Percentiles rank a stretch among this genome's conserved stretches.
These are phyloP conservation scores for Acanthamoeba castellanii DNA, from an alignment of 208 protist species.

Conservation along the genomic window DNA sequence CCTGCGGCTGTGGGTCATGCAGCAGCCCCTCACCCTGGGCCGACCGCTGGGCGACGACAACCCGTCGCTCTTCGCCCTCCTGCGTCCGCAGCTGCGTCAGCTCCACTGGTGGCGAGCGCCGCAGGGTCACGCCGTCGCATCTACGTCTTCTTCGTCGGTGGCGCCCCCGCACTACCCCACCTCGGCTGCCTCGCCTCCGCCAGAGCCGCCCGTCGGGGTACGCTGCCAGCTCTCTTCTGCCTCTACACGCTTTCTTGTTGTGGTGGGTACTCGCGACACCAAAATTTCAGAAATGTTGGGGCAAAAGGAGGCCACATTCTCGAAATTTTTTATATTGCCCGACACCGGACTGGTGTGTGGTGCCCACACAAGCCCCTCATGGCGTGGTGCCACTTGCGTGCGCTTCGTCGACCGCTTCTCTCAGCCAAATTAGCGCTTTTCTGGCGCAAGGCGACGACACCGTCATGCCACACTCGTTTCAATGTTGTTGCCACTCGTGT, in stretches of 20 bases:
- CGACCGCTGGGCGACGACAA: conserved; percentile 36
- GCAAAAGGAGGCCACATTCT: no score
- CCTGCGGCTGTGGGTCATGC: conserved; percentile 42
- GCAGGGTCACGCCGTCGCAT: background rate
- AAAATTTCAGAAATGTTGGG: background rate
- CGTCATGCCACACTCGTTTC: no score
- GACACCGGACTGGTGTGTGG: no score
- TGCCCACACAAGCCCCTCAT: no score
- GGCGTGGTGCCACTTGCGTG: no score
- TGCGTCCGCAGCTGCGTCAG: background rate
- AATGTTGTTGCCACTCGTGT: no score
- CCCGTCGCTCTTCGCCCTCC: conserved; percentile 16
- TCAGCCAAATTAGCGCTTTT: no score
- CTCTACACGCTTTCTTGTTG: background rate
- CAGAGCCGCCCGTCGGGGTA: background rate
- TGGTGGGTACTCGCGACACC: background rate
- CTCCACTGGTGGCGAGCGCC: conserved; percentile 25
- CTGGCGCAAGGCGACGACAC: no score
- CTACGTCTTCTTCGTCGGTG: background rate
- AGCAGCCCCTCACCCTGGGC: conserved; percentile 39
- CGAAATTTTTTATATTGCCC: no score
- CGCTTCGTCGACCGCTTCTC: no score
- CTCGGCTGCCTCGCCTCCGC: background rate
- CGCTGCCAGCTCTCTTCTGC: background rate
- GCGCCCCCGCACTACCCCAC: background rate